A percentile compares a stretch with the other conserved stretches of the same genome.
Evolutionary conservation across 345 rosid genomes (phyloP).

Genomic region (Corymbia maculata): DNA sequence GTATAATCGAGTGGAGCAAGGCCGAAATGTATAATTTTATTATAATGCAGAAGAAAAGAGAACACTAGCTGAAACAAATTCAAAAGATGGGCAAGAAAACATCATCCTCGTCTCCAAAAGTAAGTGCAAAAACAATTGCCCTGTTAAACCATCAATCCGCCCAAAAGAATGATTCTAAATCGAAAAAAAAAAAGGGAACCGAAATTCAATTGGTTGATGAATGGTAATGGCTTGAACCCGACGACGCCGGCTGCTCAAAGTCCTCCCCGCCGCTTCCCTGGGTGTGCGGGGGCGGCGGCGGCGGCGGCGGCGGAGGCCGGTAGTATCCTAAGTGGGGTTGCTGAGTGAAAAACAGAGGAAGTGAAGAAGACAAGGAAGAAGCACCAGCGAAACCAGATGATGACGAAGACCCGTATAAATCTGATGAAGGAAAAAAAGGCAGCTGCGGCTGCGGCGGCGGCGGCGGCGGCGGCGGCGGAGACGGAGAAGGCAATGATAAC

Average conservation of each 20-base stretch:
- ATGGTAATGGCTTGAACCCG: constrained; percentile 24
- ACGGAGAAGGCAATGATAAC: background rate
- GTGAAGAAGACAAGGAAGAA: constrained; percentile 21
- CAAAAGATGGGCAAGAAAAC: background rate
- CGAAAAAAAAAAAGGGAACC: background rate
- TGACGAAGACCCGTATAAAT: background rate
- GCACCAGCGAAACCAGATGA: background rate
- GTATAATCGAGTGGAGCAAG: background rate
- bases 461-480: constrained; percentile 2
- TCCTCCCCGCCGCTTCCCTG: constrained; percentile 14
- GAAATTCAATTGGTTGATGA: constrained; percentile 11
- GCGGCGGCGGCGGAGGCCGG: constrained; percentile 13
- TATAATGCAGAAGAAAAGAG: background rate
- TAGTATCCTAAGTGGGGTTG: constrained; percentile 17
- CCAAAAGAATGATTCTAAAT: background rate
- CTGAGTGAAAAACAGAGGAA: constrained; percentile 36
- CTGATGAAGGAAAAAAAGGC: background rate
- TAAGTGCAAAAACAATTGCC: background rate
- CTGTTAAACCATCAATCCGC: background rate
- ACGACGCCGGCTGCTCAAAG: constrained; percentile 15
- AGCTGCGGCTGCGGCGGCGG: background rate
- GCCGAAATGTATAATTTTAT: background rate
- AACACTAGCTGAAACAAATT: background rate
- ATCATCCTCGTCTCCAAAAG: background rate
- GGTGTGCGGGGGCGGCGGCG: constrained; percentile 1